phyloP scores from a whole-genome alignment of 352 stramenopile species.

The Hyphochytrium catenoides region DNA sequence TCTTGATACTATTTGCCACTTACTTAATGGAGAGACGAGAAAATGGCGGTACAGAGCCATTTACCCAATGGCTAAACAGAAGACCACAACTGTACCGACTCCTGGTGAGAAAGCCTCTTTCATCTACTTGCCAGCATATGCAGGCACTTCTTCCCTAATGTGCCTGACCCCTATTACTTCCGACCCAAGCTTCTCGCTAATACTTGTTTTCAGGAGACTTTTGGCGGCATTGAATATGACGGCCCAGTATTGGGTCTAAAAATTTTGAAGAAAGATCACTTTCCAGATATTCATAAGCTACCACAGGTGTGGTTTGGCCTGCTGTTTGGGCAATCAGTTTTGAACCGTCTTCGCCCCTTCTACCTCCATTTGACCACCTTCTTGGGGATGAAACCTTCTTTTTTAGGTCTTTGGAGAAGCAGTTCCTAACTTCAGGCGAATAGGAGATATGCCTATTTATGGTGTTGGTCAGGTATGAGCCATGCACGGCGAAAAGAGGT shows the following conservation, averaged over 20 bases:
- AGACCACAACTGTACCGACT: constrained; percentile 7
- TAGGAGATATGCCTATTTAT: constrained; percentile 53
- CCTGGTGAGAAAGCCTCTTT: constrained; percentile 2
- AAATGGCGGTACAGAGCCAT: constrained; percentile 4
- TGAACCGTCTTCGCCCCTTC: constrained; percentile 33
- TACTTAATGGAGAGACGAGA: constrained; percentile 26
- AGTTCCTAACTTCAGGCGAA: constrained; percentile 58
- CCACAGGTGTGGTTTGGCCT: no score
- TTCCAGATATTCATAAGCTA: constrained; percentile 48
- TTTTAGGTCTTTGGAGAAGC: constrained; percentile 25
- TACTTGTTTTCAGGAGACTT: background rate
- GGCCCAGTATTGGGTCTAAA: background rate
- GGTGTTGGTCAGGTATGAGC: constrained; percentile 25
- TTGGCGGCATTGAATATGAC: background rate
- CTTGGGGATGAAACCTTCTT: constrained; percentile 38
- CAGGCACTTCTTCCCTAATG: no score
- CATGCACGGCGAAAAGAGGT: constrained; percentile 10
- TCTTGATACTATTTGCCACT: constrained; percentile 54
- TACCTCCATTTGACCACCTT: constrained; percentile 62
- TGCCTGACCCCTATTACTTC: no score
- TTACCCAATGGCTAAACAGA: constrained; percentile 9
- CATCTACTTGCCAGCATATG: no score
- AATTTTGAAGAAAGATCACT: constrained; percentile 17
- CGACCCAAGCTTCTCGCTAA: no score
- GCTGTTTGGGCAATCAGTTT: background rate